Evolutionary conservation across 345 rosid species (phyloP).

Genomic region (Rubroshorea leprosula): DNA sequence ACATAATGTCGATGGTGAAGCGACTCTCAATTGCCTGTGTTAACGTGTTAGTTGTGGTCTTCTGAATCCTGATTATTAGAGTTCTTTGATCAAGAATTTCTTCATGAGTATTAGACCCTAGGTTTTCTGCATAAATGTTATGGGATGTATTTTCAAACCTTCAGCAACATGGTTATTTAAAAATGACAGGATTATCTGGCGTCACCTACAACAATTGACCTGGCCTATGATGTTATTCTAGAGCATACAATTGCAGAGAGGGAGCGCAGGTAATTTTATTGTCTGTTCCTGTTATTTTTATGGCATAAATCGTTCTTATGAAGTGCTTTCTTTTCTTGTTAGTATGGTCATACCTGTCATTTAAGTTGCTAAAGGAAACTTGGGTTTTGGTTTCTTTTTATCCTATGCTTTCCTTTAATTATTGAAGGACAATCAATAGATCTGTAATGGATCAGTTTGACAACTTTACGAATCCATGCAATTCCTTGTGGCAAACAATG

Average conservation of each 20-base stretch:
- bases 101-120: background rate
- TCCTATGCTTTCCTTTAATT: no score
- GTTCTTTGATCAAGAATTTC: background rate
- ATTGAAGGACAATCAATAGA: no score
- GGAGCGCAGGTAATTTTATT: slow-evolving; percentile 77
- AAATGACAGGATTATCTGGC: slow-evolving; percentile 86
- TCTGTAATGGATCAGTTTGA: no score
- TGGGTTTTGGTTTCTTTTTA: no score
- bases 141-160: slow-evolving; percentile 12
- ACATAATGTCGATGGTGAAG: background rate
- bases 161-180: slow-evolving; percentile 10
- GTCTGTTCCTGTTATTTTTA: background rate
- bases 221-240: slow-evolving; percentile 74
- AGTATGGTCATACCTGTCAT: no score
- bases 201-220: slow-evolving; percentile 65
- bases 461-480: no score
- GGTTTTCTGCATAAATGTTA: background rate
- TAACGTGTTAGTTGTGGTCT: no score
- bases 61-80: background rate
- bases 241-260: slow-evolving; percentile 94
- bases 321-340: background rate
- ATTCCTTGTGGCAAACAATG: no score
- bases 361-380: no score
- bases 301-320: background rate
- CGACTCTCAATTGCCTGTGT: background rate